Evolutionary conservation across 2,329 filamentous ascomycete species (phyloP), one percentile per base, ranked within the genome.

Genomic region (Sporothrix pseudoabietina): DNA sequence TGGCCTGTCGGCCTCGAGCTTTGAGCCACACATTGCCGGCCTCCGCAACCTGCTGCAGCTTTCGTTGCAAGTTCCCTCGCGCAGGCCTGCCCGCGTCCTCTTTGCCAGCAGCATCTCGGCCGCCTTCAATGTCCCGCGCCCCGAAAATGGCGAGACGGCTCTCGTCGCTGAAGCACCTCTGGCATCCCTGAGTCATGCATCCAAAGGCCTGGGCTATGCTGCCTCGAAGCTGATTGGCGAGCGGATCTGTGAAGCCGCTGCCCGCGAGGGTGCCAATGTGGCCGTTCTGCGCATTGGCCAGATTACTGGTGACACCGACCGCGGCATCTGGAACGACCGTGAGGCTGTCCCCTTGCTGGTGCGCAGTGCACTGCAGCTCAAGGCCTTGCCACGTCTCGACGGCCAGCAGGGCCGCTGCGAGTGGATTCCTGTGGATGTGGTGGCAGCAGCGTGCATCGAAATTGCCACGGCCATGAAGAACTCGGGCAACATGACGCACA

Each of bases 341-440:
- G 87, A 88, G 74, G 86, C 85, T 0, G 85, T 87, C 19, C 85
- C 87, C 0, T 76, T 89, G 63, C 83, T 88, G 76, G 79, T 89
- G 0, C 83, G 83, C 41, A 84, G 81, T 3, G 84, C 84, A 0
- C 78, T 78, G 0, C 83, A 85, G 0, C 80, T 85, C 0, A 82
- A 83, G 1, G 79, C 80, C 0, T 78, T 88, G 2, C 86, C 86
- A 1, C 77, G 78, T 9, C 79, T 89, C 0, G 77, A 82, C 1
- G 85, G 59, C 14, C 71, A 87, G 76, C 80, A 55, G 19, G 72
- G 71, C 35, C 71, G 72, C 47, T 80, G 81, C 9, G 81, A 80
- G 0, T 87, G 84, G 84, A 73, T 85, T 1, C 84, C 84, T 0
- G 84, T 85, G 0, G 84, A 87, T 63, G 76, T 79, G 0, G 83